Percentiles rank a stretch among this genome's conserved stretches.
phyloP scores from a whole-genome alignment of 108 stramenopile species.

The Skeletonema marinoi region DNA sequence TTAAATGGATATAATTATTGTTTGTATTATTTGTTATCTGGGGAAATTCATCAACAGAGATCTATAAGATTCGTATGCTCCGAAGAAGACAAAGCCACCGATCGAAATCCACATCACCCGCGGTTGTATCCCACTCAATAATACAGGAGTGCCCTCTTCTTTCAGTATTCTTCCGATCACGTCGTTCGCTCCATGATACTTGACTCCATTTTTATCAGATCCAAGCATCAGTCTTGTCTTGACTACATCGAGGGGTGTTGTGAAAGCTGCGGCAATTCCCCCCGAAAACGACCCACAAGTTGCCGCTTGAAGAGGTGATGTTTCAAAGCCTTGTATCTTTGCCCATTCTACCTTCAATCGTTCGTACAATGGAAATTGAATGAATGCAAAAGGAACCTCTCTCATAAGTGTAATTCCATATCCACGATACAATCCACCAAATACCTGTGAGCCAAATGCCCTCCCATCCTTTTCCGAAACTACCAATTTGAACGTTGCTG shows the following conservation, averaged over 20 bases:
- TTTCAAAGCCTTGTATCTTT: constrained; percentile 45
- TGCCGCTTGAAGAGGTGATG: constrained; percentile 76
- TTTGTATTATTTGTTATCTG: neutral
- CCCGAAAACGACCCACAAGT: constrained; percentile 82
- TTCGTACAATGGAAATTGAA: constrained; percentile 91
- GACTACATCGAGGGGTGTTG: constrained; percentile 91
- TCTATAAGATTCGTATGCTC: constrained; percentile 57
- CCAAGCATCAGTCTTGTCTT: constrained; percentile 92
- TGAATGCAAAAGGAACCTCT: constrained; percentile 91
- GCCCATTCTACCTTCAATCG: constrained; percentile 63
- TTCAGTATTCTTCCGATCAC: constrained; percentile 55
- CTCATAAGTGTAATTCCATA: constrained; percentile 90
- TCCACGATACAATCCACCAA: constrained; percentile 86
- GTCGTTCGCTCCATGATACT: constrained; percentile 68
- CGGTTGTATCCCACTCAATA: constrained; percentile 92
- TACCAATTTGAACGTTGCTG: constrained; percentile 58
- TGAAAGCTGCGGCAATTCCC: constrained; percentile 83
- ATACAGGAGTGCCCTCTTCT: constrained; percentile 45
- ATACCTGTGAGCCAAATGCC: constrained; percentile 41
- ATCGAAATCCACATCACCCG: constrained; percentile 97
- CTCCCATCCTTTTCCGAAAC: constrained; percentile 60
- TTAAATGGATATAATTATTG: neutral
- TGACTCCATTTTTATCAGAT: constrained; percentile 66
- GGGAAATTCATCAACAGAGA: neutral
- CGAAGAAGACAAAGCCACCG: constrained; percentile 99